Percentiles rank a stretch among this genome's conserved stretches.
These are phyloP conservation scores for Phytophthora litchii DNA, from an alignment of 352 stramenopile genomes.

Conservation along the genomic window DNA sequence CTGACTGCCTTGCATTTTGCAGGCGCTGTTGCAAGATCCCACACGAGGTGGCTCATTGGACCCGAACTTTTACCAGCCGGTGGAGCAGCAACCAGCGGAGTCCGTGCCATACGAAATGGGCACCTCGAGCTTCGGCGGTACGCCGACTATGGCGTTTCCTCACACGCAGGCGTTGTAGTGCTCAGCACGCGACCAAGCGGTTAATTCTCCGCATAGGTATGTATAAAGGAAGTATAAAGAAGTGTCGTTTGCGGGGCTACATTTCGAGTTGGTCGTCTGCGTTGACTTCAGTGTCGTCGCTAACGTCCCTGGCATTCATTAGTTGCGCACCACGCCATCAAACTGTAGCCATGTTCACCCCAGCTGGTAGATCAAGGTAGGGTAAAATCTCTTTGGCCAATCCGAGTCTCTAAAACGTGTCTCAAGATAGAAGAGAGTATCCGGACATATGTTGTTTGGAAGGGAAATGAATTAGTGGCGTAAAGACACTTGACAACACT, in stretches of 20 bases:
- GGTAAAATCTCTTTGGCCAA: constrained; percentile 1
- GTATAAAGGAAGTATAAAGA: constrained; percentile 37
- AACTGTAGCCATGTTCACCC: constrained; percentile 22
- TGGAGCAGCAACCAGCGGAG: constrained; percentile 25
- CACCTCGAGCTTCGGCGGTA: constrained; percentile 23
- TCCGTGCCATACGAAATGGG: constrained; percentile 32
- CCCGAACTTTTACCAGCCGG: constrained; percentile 39
- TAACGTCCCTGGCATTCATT: not conserved
- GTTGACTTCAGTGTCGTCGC: not conserved
- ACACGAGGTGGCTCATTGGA: constrained; percentile 29
- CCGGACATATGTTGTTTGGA: constrained; percentile 1
- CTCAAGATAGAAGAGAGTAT: not conserved
- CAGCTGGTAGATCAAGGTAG: constrained; percentile 19
- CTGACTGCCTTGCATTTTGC: constrained; percentile 35
- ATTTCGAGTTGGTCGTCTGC: not conserved
- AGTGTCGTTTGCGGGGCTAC: constrained; percentile 26
- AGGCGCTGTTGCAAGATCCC: constrained; percentile 47
- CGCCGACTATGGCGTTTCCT: constrained; percentile 31
- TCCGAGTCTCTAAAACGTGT: not conserved
- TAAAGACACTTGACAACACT: no score
- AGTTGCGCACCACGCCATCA: not conserved
- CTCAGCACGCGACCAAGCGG: not conserved
- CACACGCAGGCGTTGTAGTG: constrained; percentile 33
- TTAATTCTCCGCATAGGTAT: constrained; percentile 23
- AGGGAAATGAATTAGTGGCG: not conserved